phyloP scores from a whole-genome alignment of 192 early-diverging fungal genomes.

The Funneliformis geosporum region DNA sequence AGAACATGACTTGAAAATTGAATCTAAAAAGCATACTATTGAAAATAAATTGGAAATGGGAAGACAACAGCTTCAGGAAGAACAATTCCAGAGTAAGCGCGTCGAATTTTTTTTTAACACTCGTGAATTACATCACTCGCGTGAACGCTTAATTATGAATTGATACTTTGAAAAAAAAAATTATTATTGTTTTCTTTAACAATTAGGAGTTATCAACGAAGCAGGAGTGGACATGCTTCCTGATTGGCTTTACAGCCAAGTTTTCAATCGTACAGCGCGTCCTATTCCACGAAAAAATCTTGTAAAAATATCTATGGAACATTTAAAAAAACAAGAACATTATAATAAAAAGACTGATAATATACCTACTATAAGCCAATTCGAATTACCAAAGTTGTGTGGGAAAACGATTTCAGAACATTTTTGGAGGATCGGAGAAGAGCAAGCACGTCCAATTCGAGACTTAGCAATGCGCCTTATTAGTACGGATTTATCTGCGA shows the following conservation, averaged over 20 bases:
- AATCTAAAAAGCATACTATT: neutral
- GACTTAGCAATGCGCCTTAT: constrained; percentile 55
- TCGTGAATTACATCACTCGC: neutral
- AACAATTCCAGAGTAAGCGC: neutral
- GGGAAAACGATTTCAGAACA: constrained; percentile 68
- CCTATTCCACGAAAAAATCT: constrained; percentile 32
- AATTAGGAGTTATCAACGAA: constrained; percentile 20
- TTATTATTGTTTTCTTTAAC: neutral
- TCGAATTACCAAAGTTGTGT: constrained; percentile 40
- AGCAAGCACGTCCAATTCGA: constrained; percentile 62
- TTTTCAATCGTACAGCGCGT: neutral
- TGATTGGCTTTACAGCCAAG: constrained; percentile 24
- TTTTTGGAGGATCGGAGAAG: constrained; percentile 70
- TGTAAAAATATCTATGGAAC: constrained; percentile 42
- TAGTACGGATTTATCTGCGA: constrained; percentile 35
- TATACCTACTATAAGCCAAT: constrained; percentile 34
- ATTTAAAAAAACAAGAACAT: constrained; percentile 54
- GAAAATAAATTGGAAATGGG: neutral
- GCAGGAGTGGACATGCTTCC: constrained; percentile 26
- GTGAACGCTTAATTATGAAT: neutral
- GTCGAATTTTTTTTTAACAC: neutral
- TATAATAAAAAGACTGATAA: constrained; percentile 56
- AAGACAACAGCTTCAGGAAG: neutral
- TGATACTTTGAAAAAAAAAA: no score
- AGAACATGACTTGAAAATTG: neutral